Evolutionary conservation across 116 monocot species (phyloP), one percentile per base, ranked within the genome.

Genomic region (Phalaenopsis hybrid): DNA sequence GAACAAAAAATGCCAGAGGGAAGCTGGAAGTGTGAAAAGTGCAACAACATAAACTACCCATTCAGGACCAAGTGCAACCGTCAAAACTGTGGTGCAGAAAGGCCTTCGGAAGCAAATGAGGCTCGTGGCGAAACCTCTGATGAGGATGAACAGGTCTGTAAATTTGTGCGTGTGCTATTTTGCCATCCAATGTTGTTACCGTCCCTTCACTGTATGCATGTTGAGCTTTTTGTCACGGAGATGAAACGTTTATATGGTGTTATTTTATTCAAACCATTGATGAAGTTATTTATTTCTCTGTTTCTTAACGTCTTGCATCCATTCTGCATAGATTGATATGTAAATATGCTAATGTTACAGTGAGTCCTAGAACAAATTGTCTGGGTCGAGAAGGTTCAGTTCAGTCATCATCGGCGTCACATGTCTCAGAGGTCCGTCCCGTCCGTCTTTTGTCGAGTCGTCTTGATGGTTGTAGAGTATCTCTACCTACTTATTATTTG

Each of bases 41-140:
- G 96, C 55, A 89, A 87, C 80, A 94, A 97, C 84, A 97, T 97
- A 80, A 97, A 97, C 58, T 97, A 94, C 81, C 94, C 96, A 21
- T 97, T 97, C 86, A 86, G 94, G 50, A 91, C 90, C 15, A 94
- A 94, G 72, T 97, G 96, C 81, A 97, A 97, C 58, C 82, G 96
- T 11, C 96, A 92, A 69, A 89, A 91, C 70, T 97, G 96, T 82
- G 96, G 94, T 67, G 94, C 96, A 18, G 94, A 94, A 87, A 92
- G 87, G 84, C 91, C 94, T 74, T 20, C 85, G n/a, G 90, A 90
- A 44, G 13, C 81, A 49, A 89, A 91, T 52, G 80, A 85, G 13
- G 17, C 84, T 81, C 76, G 82, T 75, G 87, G 72, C 45, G 76
- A 78, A 52, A 68, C 86, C 76, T 83, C 89, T 12, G 88, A 87